A percentile compares a stretch with the other conserved stretches of the same genome.
These are phyloP conservation scores for Yamadazyma nakazawae DNA, from an alignment of 805 yeast genomes.

Conservation along the genomic window DNA sequence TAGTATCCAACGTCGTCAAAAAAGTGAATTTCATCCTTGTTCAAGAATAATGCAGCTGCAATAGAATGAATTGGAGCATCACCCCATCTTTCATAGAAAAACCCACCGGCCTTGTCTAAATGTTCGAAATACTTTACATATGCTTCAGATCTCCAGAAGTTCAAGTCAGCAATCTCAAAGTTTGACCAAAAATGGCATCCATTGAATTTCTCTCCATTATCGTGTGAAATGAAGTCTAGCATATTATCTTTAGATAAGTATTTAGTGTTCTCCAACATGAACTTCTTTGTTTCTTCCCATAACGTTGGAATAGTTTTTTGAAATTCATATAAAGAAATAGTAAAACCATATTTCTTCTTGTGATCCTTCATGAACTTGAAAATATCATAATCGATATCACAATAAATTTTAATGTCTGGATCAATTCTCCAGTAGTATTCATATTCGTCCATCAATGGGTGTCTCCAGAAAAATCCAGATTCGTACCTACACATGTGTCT, in stretches of 20 bases:
- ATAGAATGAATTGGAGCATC: conserved; percentile 92
- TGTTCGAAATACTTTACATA: conserved; percentile 67
- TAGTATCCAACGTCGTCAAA: conserved; percentile 83
- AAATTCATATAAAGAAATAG: conserved; percentile 79
- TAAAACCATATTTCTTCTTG: conserved; percentile 81
- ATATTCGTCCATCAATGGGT: conserved; percentile 68
- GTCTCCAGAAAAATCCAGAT: conserved; percentile 85
- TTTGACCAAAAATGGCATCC: conserved; percentile 91
- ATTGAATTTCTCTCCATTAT: conserved; percentile 66
- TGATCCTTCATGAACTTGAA: conserved; percentile 75
- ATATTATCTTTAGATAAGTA: conserved; percentile 60
- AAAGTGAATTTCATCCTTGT: conserved; percentile 66
- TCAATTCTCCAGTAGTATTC: conserved; percentile 96
- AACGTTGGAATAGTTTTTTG: conserved; percentile 81
- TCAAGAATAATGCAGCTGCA: conserved; percentile 76
- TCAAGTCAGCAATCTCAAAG: conserved; percentile 75
- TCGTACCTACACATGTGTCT: conserved; percentile 93
- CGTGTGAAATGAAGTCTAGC: conserved; percentile 67
- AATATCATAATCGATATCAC: conserved; percentile 86
- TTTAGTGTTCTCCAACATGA: conserved; percentile 57
- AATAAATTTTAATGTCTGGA: conserved; percentile 75
- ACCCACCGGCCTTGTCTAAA: conserved; percentile 83
- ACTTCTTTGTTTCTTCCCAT: conserved; percentile 74
- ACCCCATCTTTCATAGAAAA: conserved; percentile 92
- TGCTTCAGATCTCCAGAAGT: conserved; percentile 72